A percentile compares a stretch with the other conserved stretches of the same genome.
Conservation (phyloP, 2,329 filamentous ascomycete genomes). For the Curvularia hawaiiensis region DNA sequence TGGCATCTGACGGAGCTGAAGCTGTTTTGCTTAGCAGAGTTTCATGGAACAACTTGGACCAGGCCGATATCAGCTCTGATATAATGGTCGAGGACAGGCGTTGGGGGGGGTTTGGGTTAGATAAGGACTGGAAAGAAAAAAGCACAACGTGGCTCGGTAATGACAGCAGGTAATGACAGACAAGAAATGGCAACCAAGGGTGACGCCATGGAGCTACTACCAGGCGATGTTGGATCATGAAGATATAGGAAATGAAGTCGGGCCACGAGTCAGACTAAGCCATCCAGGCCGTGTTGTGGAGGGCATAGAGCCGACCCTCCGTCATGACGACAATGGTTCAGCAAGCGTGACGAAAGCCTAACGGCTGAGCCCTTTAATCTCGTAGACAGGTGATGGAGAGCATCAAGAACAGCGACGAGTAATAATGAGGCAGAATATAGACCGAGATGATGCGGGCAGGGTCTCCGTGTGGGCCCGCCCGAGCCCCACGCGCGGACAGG, state of each 20-base stretch:
- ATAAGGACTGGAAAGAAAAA: slow-evolving; percentile 7
- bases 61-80: slow-evolving; percentile 29
- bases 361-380: slow-evolving; percentile 42
- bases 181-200: slow-evolving; percentile 23
- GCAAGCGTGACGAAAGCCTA: slow-evolving; percentile 23
- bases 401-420: slow-evolving; percentile 11
- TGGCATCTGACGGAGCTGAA: slow-evolving; percentile 45
- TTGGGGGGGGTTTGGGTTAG: slow-evolving; percentile 14
- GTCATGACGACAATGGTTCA: slow-evolving; percentile 15
- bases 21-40: slow-evolving; percentile 37
- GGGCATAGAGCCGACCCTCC: slow-evolving; percentile 28
- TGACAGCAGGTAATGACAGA: slow-evolving; percentile 11
- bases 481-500: slow-evolving; percentile 29
- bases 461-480: slow-evolving; percentile 15
- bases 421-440: slow-evolving; percentile 31
- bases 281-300: slow-evolving; percentile 30
- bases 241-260: slow-evolving; percentile 42
- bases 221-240: slow-evolving; percentile 15
- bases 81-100: slow-evolving; percentile 26
- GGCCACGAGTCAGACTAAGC: slow-evolving; percentile 43
- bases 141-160: slow-evolving; percentile 5
- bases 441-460: slow-evolving; percentile 40
- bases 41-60: slow-evolving; percentile 20
- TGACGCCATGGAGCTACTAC: slow-evolving; percentile 18
- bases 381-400: slow-evolving; percentile 24